Base-by-base conservation (phyloP, 805 yeast species). In the Lipomyces sp. region DNA sequence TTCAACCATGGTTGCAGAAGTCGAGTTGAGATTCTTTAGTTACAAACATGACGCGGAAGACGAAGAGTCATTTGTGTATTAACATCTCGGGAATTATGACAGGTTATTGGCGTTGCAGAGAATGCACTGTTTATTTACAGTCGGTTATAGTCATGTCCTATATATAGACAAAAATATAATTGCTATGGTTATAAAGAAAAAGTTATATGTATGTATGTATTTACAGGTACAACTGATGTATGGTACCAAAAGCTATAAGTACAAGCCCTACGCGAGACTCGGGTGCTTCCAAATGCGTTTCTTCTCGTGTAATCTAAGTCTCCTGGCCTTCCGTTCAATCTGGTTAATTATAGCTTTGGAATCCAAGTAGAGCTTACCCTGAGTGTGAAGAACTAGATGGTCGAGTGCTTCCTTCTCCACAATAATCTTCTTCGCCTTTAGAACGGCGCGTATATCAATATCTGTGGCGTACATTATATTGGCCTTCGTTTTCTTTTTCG, bases 331-430 rank as follows among this genome's bases (percentile, higher is more conserved):
- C 23, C 51, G 47, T 36, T 43, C 39, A 13, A 49, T 47, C 29
- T 47, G 51, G 39, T 39, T 45, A 35, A 45, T 49, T 29, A 21
- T 40, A 31, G 32, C 45, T 8, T 31, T 31, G 21, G 41, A 40
- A 11, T 51, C 38, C 13, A 53, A 43, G 23, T 50, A 53, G 10
- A 39, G 41, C 44, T 50, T 53, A 3, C 58, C 59, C 22, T 35
- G 42, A 2, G 59, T 55, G 21, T 44, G 14, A 24, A 45, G 50
- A 4, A 47, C 55, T 10, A 55, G 13, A 32, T 22, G 45, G 24
- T 45, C 49, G 43, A 55, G 26, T 4, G 59, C 59, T 22, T 35
- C 55, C 38, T 49, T 48, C 44, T 58, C 61, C 24, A 58, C 43
- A 24, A 58, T 21, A n/a, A 58, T 42, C 19, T 38, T 35, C 33